Evolutionary conservation across 192 early-diverging fungal species (phyloP).

Genomic region (Phlyctochytrium arcticum): DNA sequence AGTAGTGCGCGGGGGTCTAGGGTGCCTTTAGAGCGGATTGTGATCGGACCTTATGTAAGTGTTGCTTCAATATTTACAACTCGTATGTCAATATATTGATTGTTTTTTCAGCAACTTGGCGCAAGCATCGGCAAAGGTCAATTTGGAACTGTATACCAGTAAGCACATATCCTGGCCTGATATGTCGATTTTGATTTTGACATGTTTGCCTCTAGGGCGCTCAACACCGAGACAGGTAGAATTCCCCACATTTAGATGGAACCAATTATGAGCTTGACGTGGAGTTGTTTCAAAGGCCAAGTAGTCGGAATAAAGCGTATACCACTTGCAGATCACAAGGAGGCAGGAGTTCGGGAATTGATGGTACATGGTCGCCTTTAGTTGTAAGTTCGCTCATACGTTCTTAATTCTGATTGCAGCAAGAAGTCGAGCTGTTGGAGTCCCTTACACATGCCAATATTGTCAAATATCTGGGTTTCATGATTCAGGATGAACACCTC

Average conservation of each 20-base stretch:
- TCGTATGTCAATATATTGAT: conserved; percentile 32
- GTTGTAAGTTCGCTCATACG: background rate
- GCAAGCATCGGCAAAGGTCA: conserved; percentile 86
- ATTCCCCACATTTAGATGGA: conserved; percentile 24
- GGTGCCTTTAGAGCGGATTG: conserved; percentile 28
- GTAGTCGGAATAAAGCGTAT: conserved; percentile 88
- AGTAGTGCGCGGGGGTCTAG: conserved; percentile 8
- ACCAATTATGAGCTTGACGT: no score
- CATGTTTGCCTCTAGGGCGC: background rate
- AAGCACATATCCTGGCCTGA: conserved; percentile 2
- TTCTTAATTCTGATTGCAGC: background rate
- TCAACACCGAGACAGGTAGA: conserved; percentile 17
- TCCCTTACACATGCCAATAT: conserved; percentile 80
- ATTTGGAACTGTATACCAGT: conserved; percentile 84
- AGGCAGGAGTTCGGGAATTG: conserved; percentile 65
- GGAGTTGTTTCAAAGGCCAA: conserved; percentile 62
- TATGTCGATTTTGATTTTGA: background rate
- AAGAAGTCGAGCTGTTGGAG: conserved; percentile 82
- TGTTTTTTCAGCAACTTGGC: conserved; percentile 67
- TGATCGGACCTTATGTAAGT: conserved; percentile 38
- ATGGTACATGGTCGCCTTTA: conserved; percentile 44
- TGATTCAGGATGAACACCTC: conserved; percentile 63
- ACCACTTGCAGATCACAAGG: conserved; percentile 62
- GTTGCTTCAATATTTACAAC: conserved; percentile 44
- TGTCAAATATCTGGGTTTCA: conserved; percentile 80